These are phyloP conservation scores for Polyporus tsugae DNA, from an alignment of 1,284 basidiomycete genomes.

Conservation along the genomic window DNA sequence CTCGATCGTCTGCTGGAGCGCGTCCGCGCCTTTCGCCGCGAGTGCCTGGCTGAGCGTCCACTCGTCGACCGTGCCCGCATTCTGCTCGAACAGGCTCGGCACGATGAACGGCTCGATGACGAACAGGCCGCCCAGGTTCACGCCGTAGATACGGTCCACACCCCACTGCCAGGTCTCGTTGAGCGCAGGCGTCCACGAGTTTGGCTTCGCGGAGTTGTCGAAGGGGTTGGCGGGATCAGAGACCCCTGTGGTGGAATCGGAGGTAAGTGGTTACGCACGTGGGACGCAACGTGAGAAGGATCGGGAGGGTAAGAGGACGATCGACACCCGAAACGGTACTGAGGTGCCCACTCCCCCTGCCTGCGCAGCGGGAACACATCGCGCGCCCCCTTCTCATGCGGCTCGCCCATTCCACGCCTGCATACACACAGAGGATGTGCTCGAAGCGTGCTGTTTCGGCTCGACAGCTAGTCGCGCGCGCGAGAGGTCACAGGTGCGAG, in stretches of 20 bases:
- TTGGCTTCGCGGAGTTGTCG: conserved; percentile 66
- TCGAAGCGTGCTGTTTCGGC: conserved; percentile 2
- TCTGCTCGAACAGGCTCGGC: conserved; percentile 80
- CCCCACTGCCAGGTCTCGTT: conserved; percentile 79
- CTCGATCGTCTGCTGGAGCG: conserved; percentile 39
- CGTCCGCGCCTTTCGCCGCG: conserved; percentile 43
- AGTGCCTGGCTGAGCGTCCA: conserved; percentile 61
- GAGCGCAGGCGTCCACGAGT: conserved; percentile 68
- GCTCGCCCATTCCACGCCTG: not conserved
- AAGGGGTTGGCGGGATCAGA: conserved; percentile 68
- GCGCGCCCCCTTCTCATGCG: conserved; percentile 1
- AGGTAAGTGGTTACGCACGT: not conserved
- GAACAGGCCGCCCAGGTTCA: conserved; percentile 78
- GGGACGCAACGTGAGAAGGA: not conserved
- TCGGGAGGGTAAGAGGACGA: too few relatives aligned
- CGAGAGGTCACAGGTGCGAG: not conserved
- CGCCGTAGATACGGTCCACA: conserved; percentile 66
- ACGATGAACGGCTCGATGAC: conserved; percentile 85
- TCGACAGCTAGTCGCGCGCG: not conserved
- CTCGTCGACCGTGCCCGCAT: conserved; percentile 64
- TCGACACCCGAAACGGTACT: not conserved
- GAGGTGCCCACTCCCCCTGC: not conserved
- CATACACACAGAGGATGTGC: not conserved
- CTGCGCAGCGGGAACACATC: conserved; percentile 8
- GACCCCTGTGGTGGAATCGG: conserved; percentile 45